Evolutionary conservation across 495 filamentous ascomycete species (phyloP).

Genomic region (Staphylotrichum tortipilum): DNA sequence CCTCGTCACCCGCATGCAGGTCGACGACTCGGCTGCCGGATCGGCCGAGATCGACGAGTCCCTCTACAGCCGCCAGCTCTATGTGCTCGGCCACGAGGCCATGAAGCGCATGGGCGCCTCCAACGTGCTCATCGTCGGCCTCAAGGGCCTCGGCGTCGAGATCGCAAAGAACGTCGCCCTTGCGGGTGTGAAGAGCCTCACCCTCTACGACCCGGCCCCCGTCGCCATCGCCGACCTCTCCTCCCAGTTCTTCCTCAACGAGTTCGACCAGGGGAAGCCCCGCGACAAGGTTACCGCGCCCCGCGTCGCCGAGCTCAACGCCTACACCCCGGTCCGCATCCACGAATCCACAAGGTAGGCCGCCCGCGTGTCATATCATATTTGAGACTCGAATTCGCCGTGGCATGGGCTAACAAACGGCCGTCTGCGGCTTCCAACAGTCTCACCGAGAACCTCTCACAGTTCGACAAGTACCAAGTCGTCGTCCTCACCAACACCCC

Average conservation of each 20-base stretch:
- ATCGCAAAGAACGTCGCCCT: conserved; percentile 99
- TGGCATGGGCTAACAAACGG: conserved; percentile 14
- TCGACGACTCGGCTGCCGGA: conserved; percentile 54
- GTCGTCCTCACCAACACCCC: conserved; percentile 83
- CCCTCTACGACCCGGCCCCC: conserved; percentile 77
- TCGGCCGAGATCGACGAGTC: conserved; percentile 82
- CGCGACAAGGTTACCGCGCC: conserved; percentile 80
- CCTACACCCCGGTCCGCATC: conserved; percentile 81
- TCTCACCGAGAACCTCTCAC: conserved; percentile 59
- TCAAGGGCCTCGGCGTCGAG: conserved; percentile 92
- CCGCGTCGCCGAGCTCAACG: conserved; percentile 87
- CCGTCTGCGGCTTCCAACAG: conserved; percentile 18
- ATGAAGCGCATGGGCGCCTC: conserved; percentile 99
- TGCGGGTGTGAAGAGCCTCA: conserved; percentile 77
- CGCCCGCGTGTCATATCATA: too few species aligned
- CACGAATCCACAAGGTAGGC: conserved; percentile 51
- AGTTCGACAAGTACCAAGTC: conserved; percentile 81
- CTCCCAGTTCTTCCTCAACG: conserved; percentile 90
- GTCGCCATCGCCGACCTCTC: conserved; percentile 78
- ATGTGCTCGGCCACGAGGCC: conserved; percentile 96
- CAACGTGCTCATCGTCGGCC: conserved; percentile 83
- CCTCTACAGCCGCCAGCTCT: conserved; percentile 95
- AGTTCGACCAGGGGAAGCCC: conserved; percentile 83
- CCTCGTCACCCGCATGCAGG: conserved; percentile 72
- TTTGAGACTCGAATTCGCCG: too few species aligned